A percentile compares a stretch with the other conserved stretches of the same genome.
These are phyloP conservation scores for Penicillium griseofulvum DNA, from an alignment of 2,329 filamentous ascomycete genomes.

Conservation along the genomic window DNA sequence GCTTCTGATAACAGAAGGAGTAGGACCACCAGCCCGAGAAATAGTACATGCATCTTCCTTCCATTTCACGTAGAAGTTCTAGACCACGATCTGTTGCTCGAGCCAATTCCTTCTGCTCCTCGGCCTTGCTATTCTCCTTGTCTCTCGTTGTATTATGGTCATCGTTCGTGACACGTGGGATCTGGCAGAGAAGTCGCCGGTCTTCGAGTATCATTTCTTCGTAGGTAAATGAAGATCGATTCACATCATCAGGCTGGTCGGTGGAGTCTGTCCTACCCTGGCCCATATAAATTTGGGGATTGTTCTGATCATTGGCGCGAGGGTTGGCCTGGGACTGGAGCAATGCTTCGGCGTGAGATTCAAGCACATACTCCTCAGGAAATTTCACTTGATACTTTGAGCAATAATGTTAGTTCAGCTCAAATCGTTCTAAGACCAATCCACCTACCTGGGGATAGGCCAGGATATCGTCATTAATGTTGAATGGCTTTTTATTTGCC, in stretches of 20 bases:
- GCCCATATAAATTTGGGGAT: constrained; percentile 27
- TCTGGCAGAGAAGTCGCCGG: constrained; percentile 76
- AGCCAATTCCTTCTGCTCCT: constrained; percentile 75
- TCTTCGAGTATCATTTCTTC: constrained; percentile 71
- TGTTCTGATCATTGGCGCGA: constrained; percentile 16
- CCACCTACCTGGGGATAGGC: constrained; percentile 75
- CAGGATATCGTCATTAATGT: constrained; percentile 81
- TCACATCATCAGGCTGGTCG: constrained; percentile 44
- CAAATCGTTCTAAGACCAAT: neutral
- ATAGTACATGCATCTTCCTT: constrained; percentile 78
- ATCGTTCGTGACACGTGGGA: constrained; percentile 66
- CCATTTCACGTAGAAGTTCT: constrained; percentile 74
- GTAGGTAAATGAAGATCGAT: constrained; percentile 47
- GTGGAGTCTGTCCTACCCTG: constrained; percentile 52
- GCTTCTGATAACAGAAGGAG: constrained; percentile 84
- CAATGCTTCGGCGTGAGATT: constrained; percentile 66
- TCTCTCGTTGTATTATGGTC: constrained; percentile 66
- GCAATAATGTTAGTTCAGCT: neutral
- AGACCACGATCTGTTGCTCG: constrained; percentile 75
- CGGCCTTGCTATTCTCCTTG: constrained; percentile 55
- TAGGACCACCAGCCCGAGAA: constrained; percentile 94
- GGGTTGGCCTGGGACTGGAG: constrained; percentile 26
- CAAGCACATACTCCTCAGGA: constrained; percentile 68
- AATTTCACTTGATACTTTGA: constrained; percentile 76
- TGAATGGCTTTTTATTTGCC: constrained; percentile 65